phyloP scores from a whole-genome alignment of 768 basidiomycete species.

The Ramaria rubella region DNA sequence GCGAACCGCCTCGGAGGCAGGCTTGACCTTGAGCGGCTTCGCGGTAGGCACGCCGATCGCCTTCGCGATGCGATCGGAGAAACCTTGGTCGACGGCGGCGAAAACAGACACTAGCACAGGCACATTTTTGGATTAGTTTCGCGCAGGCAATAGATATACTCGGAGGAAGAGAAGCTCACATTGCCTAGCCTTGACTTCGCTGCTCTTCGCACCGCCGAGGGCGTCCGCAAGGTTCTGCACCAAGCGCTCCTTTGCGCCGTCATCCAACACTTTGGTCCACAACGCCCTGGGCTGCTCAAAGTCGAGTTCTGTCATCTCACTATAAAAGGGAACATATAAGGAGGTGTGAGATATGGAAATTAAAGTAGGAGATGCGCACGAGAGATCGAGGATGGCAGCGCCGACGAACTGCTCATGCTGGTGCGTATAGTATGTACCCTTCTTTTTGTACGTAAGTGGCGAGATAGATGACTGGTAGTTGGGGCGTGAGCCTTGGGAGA shows the following conservation, averaged over 20 bases:
- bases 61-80: slow-evolving; percentile 74
- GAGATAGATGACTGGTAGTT: slow-evolving; percentile 80
- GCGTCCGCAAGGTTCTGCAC: slow-evolving; percentile 63
- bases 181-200: slow-evolving; percentile 54
- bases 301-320: slow-evolving; percentile 76
- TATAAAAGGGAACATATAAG: slow-evolving; percentile 24
- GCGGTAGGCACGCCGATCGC: slow-evolving; percentile 56
- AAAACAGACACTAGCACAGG: slow-evolving; percentile 60
- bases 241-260: slow-evolving; percentile 51
- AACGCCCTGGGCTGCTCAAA: slow-evolving; percentile 77
- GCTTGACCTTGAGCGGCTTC: slow-evolving; percentile 53
- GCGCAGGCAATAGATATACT: neutral
- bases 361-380: neutral
- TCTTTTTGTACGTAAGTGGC: slow-evolving; percentile 60
- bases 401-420: slow-evolving; percentile 75
- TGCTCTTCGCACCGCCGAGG: slow-evolving; percentile 53
- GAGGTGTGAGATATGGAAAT: slow-evolving; percentile 1
- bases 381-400: slow-evolving; percentile 56
- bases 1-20: slow-evolving; percentile 49
- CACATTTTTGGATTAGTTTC: neutral
- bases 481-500: slow-evolving; percentile 78
- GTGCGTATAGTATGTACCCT: slow-evolving; percentile 31
- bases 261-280: slow-evolving; percentile 62
- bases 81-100: slow-evolving; percentile 67
- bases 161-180: slow-evolving; percentile 40